phyloP scores from a whole-genome alignment of 768 basidiomycete genomes.

The Zangia roseola region DNA sequence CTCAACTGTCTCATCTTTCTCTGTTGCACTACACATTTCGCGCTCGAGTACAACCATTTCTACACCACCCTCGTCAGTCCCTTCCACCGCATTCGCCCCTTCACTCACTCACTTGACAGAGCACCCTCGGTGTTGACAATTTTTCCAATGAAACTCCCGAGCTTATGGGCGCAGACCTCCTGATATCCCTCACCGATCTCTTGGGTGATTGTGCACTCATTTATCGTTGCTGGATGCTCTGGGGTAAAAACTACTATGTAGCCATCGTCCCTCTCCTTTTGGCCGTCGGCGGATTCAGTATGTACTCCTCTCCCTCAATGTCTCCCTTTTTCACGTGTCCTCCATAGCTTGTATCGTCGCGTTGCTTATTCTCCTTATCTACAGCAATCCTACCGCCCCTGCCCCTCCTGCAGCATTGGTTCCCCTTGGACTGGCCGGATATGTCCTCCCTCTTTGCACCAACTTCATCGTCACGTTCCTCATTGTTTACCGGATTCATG shows the following conservation, averaged over 20 bases:
- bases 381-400: conserved; percentile 29
- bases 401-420: conserved; percentile 34
- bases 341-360: conserved; percentile 30
- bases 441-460: conserved; percentile 39
- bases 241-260: conserved; percentile 35
- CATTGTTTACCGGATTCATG: conserved; percentile 41
- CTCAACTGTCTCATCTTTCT: conserved; percentile 32
- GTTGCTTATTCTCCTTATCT: conserved; percentile 29
- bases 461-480: conserved; percentile 43
- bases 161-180: conserved; percentile 34
- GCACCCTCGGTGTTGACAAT: conserved; percentile 22
- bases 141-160: conserved; percentile 31
- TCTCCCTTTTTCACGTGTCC: no score
- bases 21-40: conserved; percentile 33
- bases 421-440: conserved; percentile 37
- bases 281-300: conserved; percentile 36
- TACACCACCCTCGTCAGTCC: conserved; percentile 32
- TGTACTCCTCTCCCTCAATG: conserved; percentile 9
- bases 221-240: conserved; percentile 45
- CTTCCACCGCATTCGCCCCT: background rate
- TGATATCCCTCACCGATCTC: conserved; percentile 38
- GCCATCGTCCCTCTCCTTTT: conserved; percentile 35
- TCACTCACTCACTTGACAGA: conserved; percentile 14
- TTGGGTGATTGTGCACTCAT: conserved; percentile 36
- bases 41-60: conserved; percentile 38